Evolutionary conservation across 148 eudicot genomes (phyloP), one percentile per base, ranked within the genome.

Genomic region (Camellia japonica): DNA sequence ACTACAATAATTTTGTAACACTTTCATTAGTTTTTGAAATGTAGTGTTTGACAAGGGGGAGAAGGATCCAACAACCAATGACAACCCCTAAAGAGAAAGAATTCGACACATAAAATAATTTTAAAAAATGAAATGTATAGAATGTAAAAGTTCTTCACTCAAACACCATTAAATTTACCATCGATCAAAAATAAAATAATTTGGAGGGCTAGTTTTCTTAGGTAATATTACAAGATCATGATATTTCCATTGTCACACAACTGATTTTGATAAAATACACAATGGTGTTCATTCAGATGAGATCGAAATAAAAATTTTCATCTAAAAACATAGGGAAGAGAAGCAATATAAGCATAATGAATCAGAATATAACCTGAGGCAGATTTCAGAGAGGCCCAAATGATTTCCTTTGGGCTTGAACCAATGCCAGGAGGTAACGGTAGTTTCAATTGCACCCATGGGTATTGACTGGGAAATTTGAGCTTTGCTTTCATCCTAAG

Each of bases 401-500:
- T 77, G 95, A 88, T 79, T 94, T 96, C 79, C 83, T 88, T 84
- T 96, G 99, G 60, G 95, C 98, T 86, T 96, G 98, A 80, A 96
- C 91, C 80, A 96, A 82, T 59, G 97, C 98, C 69, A 96, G 88
- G 79, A 96, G 92, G 85, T 94, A 83, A 47, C 95, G 95, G 42
- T 96, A 73, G 98, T 91, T 86, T 92, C 98, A 52, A 96, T 88
- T 52, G 99, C 97, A 85, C 92, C 98, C 87, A 82, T 83, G 65
- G 92, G 93, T 70, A 80, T 66, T 52, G 95, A 94, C 84, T 90
- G 97, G 68, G 90, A 85, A 42, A 88, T 84, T 94, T 91, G 66
- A 96, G 89, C 88, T 96, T 94, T 75, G 97, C 99, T 85, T 94
- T 94, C 87, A 91, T 85, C 86, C 97, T 87, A 38, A 96, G 97